Conservation (phyloP, 129 eudicot genomes). For the Arctium minus region DNA sequence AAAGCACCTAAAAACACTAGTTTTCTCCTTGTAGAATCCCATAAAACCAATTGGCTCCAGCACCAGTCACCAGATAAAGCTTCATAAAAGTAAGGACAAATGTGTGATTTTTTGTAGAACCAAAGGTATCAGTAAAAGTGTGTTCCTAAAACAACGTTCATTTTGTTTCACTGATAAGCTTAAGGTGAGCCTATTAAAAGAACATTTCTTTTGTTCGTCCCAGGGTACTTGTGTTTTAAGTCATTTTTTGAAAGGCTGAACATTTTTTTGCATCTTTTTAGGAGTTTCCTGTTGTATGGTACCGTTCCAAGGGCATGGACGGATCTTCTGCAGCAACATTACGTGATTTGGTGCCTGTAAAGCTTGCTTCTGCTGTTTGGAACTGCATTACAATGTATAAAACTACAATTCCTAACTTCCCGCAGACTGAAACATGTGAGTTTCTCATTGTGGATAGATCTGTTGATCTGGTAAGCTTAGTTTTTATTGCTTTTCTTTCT, state of each 20-base stretch:
- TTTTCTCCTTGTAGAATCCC: background rate
- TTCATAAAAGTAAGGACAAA: background rate
- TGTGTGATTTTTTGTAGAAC: background rate
- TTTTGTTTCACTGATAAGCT: background rate
- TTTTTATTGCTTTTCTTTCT: background rate
- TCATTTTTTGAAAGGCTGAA: conserved; percentile 1
- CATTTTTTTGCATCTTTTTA: conserved; percentile 18
- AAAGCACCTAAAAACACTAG: background rate
- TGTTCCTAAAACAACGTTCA: background rate
- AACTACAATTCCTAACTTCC: conserved; percentile 66
- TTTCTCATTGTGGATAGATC: conserved; percentile 82
- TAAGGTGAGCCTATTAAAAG: background rate
- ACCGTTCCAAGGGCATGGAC: conserved; percentile 66
- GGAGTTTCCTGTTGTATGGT: conserved; percentile 83
- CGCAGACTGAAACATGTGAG: conserved; percentile 86
- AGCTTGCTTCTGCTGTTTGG: conserved; percentile 87
- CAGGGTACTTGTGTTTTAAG: background rate
- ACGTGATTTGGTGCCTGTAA: conserved; percentile 64
- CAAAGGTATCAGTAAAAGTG: background rate
- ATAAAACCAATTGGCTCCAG: background rate
- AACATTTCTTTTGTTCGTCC: background rate
- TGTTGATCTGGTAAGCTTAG: conserved; percentile 57
- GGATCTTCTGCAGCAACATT: conserved; percentile 29
- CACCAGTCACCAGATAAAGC: background rate
- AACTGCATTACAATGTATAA: conserved; percentile 56